A percentile compares a stretch with the other conserved stretches of the same genome.
Conservation (phyloP, 106 monocot species). For the Gastrodia elata region DNA sequence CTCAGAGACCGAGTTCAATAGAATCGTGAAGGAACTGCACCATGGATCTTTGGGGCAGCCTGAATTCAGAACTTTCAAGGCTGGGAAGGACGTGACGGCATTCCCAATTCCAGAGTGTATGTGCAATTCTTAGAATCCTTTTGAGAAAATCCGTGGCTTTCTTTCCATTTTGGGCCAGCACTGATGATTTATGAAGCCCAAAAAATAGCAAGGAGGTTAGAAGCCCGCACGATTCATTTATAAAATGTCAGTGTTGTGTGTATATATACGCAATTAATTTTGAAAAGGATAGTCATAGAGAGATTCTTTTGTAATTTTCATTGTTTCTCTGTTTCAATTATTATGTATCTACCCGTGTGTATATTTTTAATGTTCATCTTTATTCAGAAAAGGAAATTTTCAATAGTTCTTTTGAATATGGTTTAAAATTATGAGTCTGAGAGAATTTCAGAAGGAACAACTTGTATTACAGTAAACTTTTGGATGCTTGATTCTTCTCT, state of each 20-base stretch:
- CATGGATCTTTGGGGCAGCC: conserved; percentile 71
- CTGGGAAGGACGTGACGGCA: conserved; percentile 68
- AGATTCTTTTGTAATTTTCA: neutral
- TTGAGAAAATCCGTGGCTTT: too few relatives aligned
- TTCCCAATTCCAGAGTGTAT: conserved; percentile 77
- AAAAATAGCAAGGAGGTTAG: neutral
- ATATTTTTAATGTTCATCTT: neutral
- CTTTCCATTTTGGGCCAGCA: too few relatives aligned
- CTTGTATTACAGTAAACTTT: too few relatives aligned
- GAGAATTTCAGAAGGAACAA: too few relatives aligned
- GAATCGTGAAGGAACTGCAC: conserved; percentile 59
- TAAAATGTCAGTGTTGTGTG: neutral
- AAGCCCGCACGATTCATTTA: too few relatives aligned
- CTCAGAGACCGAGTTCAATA: conserved; percentile 50
- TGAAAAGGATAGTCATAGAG: neutral
- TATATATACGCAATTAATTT: neutral
- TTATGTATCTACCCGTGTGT: neutral
- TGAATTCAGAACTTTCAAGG: conserved; percentile 27
- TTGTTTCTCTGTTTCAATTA: neutral
- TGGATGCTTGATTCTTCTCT: too few relatives aligned
- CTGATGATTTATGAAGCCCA: neutral
- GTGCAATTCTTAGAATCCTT: conserved; percentile 39
- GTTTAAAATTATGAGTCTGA: too few relatives aligned
- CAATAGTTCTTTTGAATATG: neutral
- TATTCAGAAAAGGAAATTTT: too few relatives aligned